Base-by-base conservation (phyloP, 1,284 basidiomycete genomes). In the Crepidotus sp. region DNA sequence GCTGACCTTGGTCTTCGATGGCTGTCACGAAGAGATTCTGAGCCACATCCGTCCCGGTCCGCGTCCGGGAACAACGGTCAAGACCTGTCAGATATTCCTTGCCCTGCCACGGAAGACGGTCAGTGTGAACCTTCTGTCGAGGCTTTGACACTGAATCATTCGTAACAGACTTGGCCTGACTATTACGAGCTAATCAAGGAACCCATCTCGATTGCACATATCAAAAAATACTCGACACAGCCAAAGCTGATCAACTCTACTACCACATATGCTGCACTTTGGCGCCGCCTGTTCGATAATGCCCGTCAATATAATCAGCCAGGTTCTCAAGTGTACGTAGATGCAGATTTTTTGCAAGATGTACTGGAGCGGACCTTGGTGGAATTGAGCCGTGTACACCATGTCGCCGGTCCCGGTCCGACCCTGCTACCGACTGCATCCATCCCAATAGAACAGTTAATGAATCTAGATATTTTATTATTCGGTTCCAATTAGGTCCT, bases 241-340 rank as follows among this genome's bases (percentile, higher is more conserved):
- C 21, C 25, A 8, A 17, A 30, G 11, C 18, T 46, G 0, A 11
- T 40, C 11, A 18, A 15, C 2, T 31, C 37, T 10, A 24, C 29
- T 6, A 11, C 32, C 1, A 27, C 31, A 14, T 46, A 46, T 32
- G 33, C 37, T 1, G 34, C 32, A 1, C 32, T 36, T 21, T 46
- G 44, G 44, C 37, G 22, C n/a, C 45, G n/a, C 9, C 9, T 46
- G 29, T 46, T 46, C 24, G 22, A 25, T 17, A 46, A 46, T 13
- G 39, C 45, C 7, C 45, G 40, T 2, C 1, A 6, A 18, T 46
- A 27, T 14, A 46, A 42, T 22, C 3, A 13, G 1, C 17, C 25
- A 0, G 45, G 27, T 13, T 42, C 45, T 3, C 24, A 18, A 22
- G 30, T 46, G 13, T 33, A 37, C 17, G 2, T 18, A 3, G 38